Evolutionary conservation across 495 filamentous ascomycete species (phyloP).

Genomic region (Lasiosphaeria hispida): DNA sequence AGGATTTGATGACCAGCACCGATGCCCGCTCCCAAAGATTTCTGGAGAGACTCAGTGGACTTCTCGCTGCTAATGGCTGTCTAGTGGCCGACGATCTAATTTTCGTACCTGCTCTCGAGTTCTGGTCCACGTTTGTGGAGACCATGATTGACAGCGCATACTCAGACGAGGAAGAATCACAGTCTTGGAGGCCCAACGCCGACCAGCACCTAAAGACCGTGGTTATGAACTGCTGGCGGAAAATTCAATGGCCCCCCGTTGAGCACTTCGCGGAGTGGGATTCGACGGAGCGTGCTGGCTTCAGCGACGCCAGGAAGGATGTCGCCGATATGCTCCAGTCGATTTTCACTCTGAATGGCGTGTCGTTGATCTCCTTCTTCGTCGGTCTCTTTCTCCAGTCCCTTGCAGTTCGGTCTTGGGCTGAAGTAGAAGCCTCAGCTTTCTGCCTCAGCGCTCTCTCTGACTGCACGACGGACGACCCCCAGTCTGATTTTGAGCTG

Average conservation of each 20-base stretch:
- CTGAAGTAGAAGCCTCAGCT: conserved; percentile 73
- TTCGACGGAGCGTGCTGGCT: conserved; percentile 66
- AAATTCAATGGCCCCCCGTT: conserved; percentile 58
- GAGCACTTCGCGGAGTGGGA: conserved; percentile 61
- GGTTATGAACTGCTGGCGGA: conserved; percentile 59
- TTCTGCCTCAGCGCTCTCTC: conserved; percentile 76
- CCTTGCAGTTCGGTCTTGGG: conserved; percentile 62
- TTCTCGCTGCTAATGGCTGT: conserved; percentile 69
- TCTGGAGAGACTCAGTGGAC: conserved; percentile 53
- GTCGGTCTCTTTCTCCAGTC: conserved; percentile 60
- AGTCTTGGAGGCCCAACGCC: conserved; percentile 21
- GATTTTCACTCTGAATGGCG: conserved; percentile 68
- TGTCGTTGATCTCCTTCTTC: conserved; percentile 66
- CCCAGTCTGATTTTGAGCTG: conserved; percentile 63
- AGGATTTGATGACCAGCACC: conserved; percentile 45
- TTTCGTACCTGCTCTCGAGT: conserved; percentile 74
- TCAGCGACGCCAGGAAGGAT: conserved; percentile 76
- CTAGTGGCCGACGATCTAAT: conserved; percentile 75
- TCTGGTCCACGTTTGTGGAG: conserved; percentile 75
- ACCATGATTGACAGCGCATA: conserved; percentile 44
- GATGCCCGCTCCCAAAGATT: conserved; percentile 47
- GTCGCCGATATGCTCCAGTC: conserved; percentile 77
- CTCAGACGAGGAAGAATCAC: conserved; percentile 24
- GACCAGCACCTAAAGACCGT: conserved; percentile 51
- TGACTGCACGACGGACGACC: conserved; percentile 69